Evolutionary conservation across 2,329 filamentous ascomycete genomes (phyloP).

Genomic region (Pyrenophora seminiperda): DNA sequence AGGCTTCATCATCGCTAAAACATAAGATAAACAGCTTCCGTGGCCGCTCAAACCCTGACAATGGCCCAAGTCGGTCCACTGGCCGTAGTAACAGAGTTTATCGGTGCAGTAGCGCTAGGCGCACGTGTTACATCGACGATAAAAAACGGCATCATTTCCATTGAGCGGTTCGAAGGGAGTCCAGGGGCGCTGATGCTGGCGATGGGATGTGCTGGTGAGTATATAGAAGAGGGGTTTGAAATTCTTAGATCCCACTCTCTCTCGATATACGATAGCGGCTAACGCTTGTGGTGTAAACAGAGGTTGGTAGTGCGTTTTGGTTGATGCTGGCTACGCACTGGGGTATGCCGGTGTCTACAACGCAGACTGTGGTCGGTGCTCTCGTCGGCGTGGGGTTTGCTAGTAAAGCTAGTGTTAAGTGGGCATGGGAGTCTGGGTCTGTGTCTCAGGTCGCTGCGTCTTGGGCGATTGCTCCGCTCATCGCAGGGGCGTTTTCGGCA

Average conservation of each 20-base stretch:
- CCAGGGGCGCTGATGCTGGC: conserved; percentile 63
- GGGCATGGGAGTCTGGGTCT: conserved; percentile 33
- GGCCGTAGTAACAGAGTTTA: conserved; percentile 57
- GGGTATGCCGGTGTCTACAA: conserved; percentile 66
- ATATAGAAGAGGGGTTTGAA: conserved; percentile 52
- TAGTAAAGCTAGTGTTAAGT: conserved; percentile 27
- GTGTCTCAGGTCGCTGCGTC: conserved; percentile 49
- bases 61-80: conserved; percentile 59
- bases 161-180: conserved; percentile 52
- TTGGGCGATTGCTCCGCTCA: conserved; percentile 57
- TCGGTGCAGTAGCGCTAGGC: conserved; percentile 60
- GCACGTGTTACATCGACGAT: conserved; percentile 65
- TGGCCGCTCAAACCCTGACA: conserved; percentile 58
- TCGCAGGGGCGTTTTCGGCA: conserved; percentile 56
- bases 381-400: conserved; percentile 66
- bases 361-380: conserved; percentile 65
- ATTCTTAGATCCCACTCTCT: no score
- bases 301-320: conserved; percentile 31
- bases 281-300: conserved; percentile 3
- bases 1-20: not conserved
- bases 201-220: conserved; percentile 65
- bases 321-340: conserved; percentile 8
- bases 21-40: conserved; percentile 31
- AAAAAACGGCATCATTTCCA: conserved; percentile 63
- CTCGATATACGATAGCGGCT: no score